Conservation (phyloP, 345 rosid genomes). For the Bretschneidera sinensis region DNA sequence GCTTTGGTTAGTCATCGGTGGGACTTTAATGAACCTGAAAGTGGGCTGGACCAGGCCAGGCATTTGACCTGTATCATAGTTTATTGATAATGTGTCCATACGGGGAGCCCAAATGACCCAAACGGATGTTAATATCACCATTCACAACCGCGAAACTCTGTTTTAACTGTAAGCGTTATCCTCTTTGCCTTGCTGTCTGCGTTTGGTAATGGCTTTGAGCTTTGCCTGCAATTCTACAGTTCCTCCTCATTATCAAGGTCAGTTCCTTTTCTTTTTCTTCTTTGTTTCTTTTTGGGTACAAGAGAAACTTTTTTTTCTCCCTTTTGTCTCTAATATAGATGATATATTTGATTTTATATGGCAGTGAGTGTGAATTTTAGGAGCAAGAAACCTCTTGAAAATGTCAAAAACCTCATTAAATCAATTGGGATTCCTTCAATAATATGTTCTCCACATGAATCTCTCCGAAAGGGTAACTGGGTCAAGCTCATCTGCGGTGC, state of each 20-base stretch:
- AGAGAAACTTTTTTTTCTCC: background rate
- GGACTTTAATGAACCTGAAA: no score
- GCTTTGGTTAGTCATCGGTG: no score
- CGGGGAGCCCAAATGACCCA: no score
- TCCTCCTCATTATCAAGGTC: slow-evolving; percentile 23
- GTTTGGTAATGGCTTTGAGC: no score
- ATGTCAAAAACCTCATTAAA: slow-evolving; percentile 30
- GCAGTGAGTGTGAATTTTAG: slow-evolving; percentile 19
- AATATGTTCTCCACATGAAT: slow-evolving; percentile 35
- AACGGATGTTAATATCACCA: no score
- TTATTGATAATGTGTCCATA: no score
- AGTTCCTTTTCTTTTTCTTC: slow-evolving; percentile 1
- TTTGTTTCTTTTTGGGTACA: background rate
- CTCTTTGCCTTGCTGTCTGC: no score
- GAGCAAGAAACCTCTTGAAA: slow-evolving; percentile 21
- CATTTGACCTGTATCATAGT: no score
- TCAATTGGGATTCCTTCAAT: slow-evolving; percentile 32
- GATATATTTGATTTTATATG: background rate
- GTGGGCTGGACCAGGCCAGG: no score
- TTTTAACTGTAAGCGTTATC: no score
- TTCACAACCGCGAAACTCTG: no score
- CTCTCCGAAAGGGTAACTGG: slow-evolving; percentile 54
- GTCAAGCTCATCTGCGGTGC: slow-evolving; percentile 71
- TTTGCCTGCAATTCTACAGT: no score
- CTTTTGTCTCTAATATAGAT: background rate